Conservation (phyloP, 495 filamentous ascomycete species). For the Penicillium argentinense region DNA sequence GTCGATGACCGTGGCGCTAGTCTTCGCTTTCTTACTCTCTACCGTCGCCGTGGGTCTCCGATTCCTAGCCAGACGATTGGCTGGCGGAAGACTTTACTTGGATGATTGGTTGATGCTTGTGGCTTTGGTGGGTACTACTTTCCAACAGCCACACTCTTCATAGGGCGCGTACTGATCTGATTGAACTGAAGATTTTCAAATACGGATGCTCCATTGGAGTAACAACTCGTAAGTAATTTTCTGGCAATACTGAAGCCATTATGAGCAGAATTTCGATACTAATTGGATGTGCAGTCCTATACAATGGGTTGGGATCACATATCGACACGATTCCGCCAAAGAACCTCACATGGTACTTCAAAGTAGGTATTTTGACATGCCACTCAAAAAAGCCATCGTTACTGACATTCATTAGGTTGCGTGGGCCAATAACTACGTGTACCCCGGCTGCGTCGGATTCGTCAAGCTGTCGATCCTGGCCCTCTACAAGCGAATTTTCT, state of each 20-base stretch:
- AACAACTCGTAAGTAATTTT: conserved; percentile 24
- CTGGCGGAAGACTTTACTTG: conserved; percentile 23
- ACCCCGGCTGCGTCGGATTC: conserved; percentile 28
- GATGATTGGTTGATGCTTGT: conserved; percentile 43
- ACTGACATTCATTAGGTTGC: conserved; percentile 17
- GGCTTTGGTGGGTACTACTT: conserved; percentile 25
- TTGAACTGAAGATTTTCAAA: conserved; percentile 28
- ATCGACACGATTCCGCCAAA: conserved; percentile 31
- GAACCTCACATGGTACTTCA: conserved; percentile 27
- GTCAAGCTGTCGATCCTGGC: conserved; percentile 47
- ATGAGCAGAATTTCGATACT: not conserved
- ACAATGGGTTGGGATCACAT: conserved; percentile 35
- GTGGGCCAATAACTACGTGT: conserved; percentile 33
- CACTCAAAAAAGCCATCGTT: not conserved
- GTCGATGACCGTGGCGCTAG: conserved; percentile 28
- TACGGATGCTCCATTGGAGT: conserved; percentile 35
- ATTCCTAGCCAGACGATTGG: conserved; percentile 26
- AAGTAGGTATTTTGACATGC: conserved; percentile 17
- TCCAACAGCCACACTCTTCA: not conserved
- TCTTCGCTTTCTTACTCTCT: conserved; percentile 30
- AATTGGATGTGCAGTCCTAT: conserved; percentile 22
- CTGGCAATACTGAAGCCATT: not conserved
- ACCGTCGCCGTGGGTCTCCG: conserved; percentile 32
- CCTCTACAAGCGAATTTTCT: conserved; percentile 41
- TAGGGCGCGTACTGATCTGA: not conserved